phyloP scores from a whole-genome alignment of 2,329 filamentous ascomycete genomes.

The Beauveria rudraprayagi region DNA sequence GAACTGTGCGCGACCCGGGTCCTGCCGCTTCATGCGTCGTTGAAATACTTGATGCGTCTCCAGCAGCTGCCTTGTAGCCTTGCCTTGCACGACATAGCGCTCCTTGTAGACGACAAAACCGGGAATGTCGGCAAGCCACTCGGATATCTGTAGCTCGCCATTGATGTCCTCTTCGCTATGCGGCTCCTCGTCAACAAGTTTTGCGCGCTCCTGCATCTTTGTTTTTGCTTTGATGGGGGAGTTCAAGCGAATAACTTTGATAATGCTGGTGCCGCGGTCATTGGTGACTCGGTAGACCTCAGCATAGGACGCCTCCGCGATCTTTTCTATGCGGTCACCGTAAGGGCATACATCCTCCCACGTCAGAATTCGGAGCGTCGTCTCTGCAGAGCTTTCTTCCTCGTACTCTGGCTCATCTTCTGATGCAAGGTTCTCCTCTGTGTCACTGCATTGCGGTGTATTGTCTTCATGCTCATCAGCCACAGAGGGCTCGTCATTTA shows the following conservation, averaged over 20 bases:
- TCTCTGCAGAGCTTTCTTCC: slow-evolving; percentile 2
- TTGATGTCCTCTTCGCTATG: slow-evolving; percentile 46
- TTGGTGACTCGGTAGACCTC: slow-evolving; percentile 58
- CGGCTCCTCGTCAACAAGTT: slow-evolving; percentile 51
- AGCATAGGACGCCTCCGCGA: slow-evolving; percentile 58
- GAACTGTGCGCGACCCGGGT: slow-evolving; percentile 49
- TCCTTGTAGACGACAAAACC: slow-evolving; percentile 61
- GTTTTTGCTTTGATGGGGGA: slow-evolving; percentile 52
- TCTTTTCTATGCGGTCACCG: slow-evolving; percentile 49
- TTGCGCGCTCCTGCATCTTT: slow-evolving; percentile 44
- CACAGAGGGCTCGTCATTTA: not conserved
- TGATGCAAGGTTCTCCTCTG: not conserved
- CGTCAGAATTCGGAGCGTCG: slow-evolving; percentile 34
- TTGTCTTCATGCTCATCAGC: not conserved
- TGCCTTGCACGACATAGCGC: slow-evolving; percentile 50
- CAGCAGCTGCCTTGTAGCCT: slow-evolving; percentile 43
- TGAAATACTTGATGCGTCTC: slow-evolving; percentile 55
- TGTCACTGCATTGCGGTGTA: not conserved
- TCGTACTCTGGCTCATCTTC: slow-evolving; percentile 11
- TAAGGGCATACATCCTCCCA: slow-evolving; percentile 52
- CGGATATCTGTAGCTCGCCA: slow-evolving; percentile 55
- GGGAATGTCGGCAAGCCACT: slow-evolving; percentile 55
- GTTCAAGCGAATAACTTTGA: slow-evolving; percentile 54
- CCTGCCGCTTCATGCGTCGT: slow-evolving; percentile 43
- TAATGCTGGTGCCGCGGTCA: slow-evolving; percentile 51